Conservation (phyloP, 192 early-diverging fungal species). For the Backusella circina region DNA sequence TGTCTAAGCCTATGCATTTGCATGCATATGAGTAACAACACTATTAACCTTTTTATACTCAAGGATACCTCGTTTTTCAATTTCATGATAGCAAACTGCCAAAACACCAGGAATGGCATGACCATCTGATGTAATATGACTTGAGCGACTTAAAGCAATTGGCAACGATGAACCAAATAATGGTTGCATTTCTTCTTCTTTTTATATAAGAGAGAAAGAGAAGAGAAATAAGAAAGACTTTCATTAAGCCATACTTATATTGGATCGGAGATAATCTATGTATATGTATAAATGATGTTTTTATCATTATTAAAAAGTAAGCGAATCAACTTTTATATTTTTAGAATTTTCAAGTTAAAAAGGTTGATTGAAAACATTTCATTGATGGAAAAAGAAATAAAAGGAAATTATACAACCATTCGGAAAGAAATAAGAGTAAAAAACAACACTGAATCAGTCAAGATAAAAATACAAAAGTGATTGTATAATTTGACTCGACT, state of each 20-base stretch:
- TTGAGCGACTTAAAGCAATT: neutral
- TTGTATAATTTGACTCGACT: no score
- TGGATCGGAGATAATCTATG: neutral
- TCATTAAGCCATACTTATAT: neutral
- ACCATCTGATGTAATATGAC: neutral
- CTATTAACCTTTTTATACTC: neutral
- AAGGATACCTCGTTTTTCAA: neutral
- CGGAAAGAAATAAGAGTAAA: no score
- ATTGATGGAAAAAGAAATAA: no score
- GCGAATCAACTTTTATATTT: neutral
- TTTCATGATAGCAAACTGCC: neutral
- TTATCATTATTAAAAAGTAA: neutral
- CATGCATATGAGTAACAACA: neutral
- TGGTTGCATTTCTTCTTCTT: neutral
- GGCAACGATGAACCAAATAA: constrained; percentile 1
- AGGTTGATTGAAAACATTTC: neutral
- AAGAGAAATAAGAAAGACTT: neutral
- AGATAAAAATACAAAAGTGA: no score
- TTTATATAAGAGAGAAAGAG: constrained; percentile 8
- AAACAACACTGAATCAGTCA: no score
- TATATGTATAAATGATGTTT: neutral
- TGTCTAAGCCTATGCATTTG: neutral
- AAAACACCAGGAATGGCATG: constrained; percentile 1
- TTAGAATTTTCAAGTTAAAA: neutral
- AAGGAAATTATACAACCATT: no score